Conservation (phyloP, 2,329 filamentous ascomycete species). For the Diplodia sapinea region DNA sequence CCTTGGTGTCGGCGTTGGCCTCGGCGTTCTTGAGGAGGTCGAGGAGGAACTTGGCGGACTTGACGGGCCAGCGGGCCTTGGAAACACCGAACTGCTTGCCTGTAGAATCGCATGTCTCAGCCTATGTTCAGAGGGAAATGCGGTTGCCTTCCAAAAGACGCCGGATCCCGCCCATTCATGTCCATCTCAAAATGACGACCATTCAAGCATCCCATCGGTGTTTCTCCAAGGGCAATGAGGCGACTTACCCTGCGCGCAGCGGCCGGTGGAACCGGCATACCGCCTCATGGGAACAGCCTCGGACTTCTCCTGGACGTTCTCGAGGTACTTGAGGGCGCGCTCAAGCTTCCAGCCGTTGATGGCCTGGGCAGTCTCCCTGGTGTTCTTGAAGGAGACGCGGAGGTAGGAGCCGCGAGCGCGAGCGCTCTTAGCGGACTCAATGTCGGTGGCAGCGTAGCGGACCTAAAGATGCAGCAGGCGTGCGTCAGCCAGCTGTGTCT, state of each 20-base stretch:
- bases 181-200: constrained; percentile 11
- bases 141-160: background rate
- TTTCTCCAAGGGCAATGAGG: constrained; percentile 6
- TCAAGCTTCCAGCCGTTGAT: constrained; percentile 99
- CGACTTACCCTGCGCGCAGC: constrained; percentile 93
- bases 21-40: constrained; percentile 72
- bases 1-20: constrained; percentile 54
- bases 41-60: constrained; percentile 98
- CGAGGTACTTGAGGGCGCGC: constrained; percentile 94
- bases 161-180: background rate
- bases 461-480: constrained; percentile 62
- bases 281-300: constrained; percentile 98
- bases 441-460: constrained; percentile 93
- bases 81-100: constrained; percentile 99
- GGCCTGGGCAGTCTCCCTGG: constrained; percentile 97
- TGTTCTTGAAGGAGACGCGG: constrained; percentile 99
- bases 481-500: constrained; percentile 25
- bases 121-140: background rate
- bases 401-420: constrained; percentile 98
- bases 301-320: constrained; percentile 96
- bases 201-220: background rate
- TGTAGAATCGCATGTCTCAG: constrained; percentile 51
- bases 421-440: constrained; percentile 89
- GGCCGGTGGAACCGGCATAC: constrained; percentile 94
- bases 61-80: constrained; percentile 98